Evolutionary conservation across 2,329 filamentous ascomycete genomes (phyloP).

Genomic region (Hypomyces perniciosus): DNA sequence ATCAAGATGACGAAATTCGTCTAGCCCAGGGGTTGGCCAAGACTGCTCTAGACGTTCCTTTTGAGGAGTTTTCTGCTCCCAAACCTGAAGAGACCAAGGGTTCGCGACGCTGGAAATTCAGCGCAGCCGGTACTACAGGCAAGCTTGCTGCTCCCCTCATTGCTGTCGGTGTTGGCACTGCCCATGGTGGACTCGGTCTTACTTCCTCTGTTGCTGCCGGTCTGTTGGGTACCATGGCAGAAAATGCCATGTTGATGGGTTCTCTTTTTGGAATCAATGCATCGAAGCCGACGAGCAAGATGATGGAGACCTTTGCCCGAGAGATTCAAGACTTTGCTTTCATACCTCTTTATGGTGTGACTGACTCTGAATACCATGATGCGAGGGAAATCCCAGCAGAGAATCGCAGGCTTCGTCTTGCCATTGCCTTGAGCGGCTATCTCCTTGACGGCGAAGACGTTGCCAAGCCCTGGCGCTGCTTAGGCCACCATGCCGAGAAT

Average conservation of each 20-base stretch:
- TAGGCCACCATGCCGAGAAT: conserved; percentile 67
- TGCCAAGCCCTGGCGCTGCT: conserved; percentile 64
- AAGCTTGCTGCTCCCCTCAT: conserved; percentile 72
- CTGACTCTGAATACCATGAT: conserved; percentile 36
- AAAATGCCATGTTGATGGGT: conserved; percentile 74
- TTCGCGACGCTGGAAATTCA: conserved; percentile 67
- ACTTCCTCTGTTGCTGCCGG: conserved; percentile 68
- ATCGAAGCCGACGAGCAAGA: conserved; percentile 72
- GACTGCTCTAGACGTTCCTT: conserved; percentile 51
- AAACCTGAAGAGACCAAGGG: conserved; percentile 55
- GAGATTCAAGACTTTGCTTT: conserved; percentile 89
- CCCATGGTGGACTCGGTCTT: conserved; percentile 72
- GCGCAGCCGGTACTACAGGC: conserved; percentile 40
- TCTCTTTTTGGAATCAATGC: conserved; percentile 90
- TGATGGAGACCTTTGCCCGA: conserved; percentile 80
- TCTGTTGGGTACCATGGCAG: conserved; percentile 72
- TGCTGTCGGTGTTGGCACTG: conserved; percentile 70
- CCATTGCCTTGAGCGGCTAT: conserved; percentile 79
- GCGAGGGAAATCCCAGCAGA: conserved; percentile 46
- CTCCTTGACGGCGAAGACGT: conserved; percentile 66
- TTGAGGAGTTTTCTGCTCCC: conserved; percentile 25
- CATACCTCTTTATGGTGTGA: conserved; percentile 58
- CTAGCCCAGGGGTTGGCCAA: conserved; percentile 69
- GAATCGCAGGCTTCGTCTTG: conserved; percentile 69
- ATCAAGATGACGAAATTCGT: conserved; percentile 67